These are phyloP conservation scores for Penstemon davidsonii DNA, from an alignment of 257 asterid genomes.

Conservation along the genomic window DNA sequence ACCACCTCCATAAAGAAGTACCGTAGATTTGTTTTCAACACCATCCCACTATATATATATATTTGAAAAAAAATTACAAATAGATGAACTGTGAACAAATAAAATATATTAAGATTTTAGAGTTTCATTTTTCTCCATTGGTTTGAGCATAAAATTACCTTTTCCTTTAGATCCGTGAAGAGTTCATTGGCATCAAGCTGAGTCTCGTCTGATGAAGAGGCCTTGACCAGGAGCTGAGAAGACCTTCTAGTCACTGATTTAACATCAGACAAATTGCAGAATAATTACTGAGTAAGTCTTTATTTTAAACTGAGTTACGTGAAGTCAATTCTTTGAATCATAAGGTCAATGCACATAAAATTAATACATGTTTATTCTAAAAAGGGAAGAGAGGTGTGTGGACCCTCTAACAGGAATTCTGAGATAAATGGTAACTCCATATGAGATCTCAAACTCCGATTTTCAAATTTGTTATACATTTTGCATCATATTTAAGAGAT, in stretches of 20 bases:
- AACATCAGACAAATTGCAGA: too few relatives aligned
- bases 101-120: neutral
- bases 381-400: too few relatives aligned
- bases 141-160: constrained; percentile 43
- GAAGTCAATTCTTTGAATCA: neutral
- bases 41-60: constrained; percentile 72
- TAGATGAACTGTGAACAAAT: neutral
- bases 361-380: too few relatives aligned
- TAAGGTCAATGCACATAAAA: too few relatives aligned
- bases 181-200: constrained; percentile 62
- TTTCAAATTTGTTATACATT: too few relatives aligned
- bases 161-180: constrained; percentile 74
- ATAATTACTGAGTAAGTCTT: too few relatives aligned
- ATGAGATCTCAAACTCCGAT: too few relatives aligned
- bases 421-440: too few relatives aligned
- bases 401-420: too few relatives aligned
- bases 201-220: constrained; percentile 79
- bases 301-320: neutral
- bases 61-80: neutral
- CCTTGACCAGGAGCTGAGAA: constrained; percentile 55
- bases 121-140: neutral
- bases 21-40: constrained; percentile 85
- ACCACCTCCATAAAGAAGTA: constrained; percentile 79
- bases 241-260: constrained; percentile 55
- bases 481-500: too few relatives aligned